Evolutionary conservation across 345 rosid species (phyloP).

Genomic region (Arabidopsis arenosa): DNA sequence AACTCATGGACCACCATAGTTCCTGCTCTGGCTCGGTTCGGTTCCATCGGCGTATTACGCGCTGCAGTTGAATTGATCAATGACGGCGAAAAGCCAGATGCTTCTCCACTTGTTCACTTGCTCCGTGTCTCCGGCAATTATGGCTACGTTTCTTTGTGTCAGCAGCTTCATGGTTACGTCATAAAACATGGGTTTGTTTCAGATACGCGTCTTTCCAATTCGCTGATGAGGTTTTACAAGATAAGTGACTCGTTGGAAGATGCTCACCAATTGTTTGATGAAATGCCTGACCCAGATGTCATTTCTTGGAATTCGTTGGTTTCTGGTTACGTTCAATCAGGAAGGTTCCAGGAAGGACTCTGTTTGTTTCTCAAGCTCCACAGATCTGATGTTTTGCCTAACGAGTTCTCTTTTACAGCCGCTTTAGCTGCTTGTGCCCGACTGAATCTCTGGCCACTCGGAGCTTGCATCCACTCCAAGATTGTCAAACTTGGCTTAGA

Average conservation of each 20-base stretch:
- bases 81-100: constrained; percentile 47
- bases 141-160: constrained; percentile 54
- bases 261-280: constrained; percentile 67
- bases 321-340: constrained; percentile 61
- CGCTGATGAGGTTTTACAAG: constrained; percentile 58
- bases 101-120: constrained; percentile 54
- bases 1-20: constrained; percentile 39
- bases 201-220: constrained; percentile 57
- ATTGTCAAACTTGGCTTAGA: constrained; percentile 60
- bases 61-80: constrained; percentile 47
- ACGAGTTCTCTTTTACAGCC: constrained; percentile 67
- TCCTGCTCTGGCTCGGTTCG: constrained; percentile 44
- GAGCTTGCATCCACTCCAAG: constrained; percentile 64
- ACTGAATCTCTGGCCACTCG: constrained; percentile 45
- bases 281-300: constrained; percentile 72
- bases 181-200: constrained; percentile 66
- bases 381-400: constrained; percentile 51
- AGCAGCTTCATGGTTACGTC: constrained; percentile 64
- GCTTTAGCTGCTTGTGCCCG: constrained; percentile 74
- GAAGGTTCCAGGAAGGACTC: constrained; percentile 55
- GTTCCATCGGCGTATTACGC: constrained; percentile 37
- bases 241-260: constrained; percentile 43
- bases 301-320: constrained; percentile 82
- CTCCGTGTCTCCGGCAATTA: constrained; percentile 60
- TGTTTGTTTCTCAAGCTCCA: constrained; percentile 60